A percentile compares a stretch with the other conserved stretches of the same genome.
Evolutionary conservation across 257 asterid species (phyloP).

Genomic region (Echites panduratus): DNA sequence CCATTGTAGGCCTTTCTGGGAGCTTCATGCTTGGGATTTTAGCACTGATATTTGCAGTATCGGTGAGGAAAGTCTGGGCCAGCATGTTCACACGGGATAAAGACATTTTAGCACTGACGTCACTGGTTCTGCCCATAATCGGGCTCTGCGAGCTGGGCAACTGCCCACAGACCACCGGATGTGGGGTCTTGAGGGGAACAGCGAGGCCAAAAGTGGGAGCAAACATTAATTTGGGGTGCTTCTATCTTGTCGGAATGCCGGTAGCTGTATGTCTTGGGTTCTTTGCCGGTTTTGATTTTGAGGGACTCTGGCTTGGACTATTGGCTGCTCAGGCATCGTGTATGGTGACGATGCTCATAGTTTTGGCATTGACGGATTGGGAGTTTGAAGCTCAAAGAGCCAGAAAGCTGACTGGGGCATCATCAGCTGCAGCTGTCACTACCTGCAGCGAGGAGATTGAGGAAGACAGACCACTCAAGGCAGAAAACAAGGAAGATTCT

Average conservation of each 20-base stretch:
- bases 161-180: slow-evolving; percentile 91
- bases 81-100: slow-evolving; percentile 59
- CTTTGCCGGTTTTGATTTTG: slow-evolving; percentile 45
- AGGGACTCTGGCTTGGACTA: slow-evolving; percentile 80
- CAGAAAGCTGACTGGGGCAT: slow-evolving; percentile 40
- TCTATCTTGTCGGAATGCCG: slow-evolving; percentile 75
- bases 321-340: slow-evolving; percentile 76
- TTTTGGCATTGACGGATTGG: slow-evolving; percentile 63
- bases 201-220: slow-evolving; percentile 89
- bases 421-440: background rate
- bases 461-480: slow-evolving; percentile 8
- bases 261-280: slow-evolving; percentile 62
- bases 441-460: slow-evolving; percentile 13
- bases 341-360: slow-evolving; percentile 60
- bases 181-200: slow-evolving; percentile 77
- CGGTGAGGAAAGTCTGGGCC: slow-evolving; percentile 61
- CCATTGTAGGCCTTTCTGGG: slow-evolving; percentile 47
- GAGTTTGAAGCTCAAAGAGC: slow-evolving; percentile 59
- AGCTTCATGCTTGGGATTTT: slow-evolving; percentile 53
- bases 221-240: slow-evolving; percentile 67
- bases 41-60: slow-evolving; percentile 52
- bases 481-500: slow-evolving; percentile 22
- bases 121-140: slow-evolving; percentile 58
- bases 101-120: slow-evolving; percentile 54
- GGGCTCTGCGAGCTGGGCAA: slow-evolving; percentile 87